Conservation (phyloP, 306 rosid species). For the Psophocarpus tetragonolobus region DNA sequence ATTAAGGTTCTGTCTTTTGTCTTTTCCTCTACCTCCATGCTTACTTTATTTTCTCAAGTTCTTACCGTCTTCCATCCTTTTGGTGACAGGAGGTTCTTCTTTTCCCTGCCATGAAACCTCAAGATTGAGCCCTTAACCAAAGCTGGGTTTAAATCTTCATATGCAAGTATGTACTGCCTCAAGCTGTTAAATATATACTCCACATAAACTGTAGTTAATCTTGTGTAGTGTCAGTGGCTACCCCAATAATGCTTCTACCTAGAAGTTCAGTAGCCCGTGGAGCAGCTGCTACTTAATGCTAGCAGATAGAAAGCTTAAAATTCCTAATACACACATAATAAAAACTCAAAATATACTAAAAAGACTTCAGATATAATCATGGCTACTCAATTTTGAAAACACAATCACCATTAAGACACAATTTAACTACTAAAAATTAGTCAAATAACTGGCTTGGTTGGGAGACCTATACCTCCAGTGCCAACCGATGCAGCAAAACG, state of each 20-base stretch:
- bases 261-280: no score
- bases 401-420: neutral
- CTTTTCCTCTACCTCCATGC: neutral
- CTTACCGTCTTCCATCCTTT: constrained; percentile 11
- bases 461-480: neutral
- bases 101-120: constrained; percentile 93
- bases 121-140: constrained; percentile 54
- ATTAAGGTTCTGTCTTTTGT: constrained; percentile 59
- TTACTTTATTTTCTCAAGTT: neutral
- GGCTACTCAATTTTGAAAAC: neutral
- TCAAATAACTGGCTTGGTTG: neutral
- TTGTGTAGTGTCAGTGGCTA: neutral
- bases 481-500: neutral
- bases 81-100: constrained; percentile 81
- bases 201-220: neutral
- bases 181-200: neutral
- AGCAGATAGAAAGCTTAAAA: no score
- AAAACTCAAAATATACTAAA: neutral
- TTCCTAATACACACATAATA: neutral
- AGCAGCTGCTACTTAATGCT: neutral
- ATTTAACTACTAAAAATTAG: neutral
- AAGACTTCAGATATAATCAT: neutral
- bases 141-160: constrained; percentile 29
- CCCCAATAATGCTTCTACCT: neutral
- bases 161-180: neutral